A percentile compares a stretch with the other conserved stretches of the same genome.
phyloP scores from a whole-genome alignment of 192 early-diverging fungal genomes.

The Backusella parvicylindrica region DNA sequence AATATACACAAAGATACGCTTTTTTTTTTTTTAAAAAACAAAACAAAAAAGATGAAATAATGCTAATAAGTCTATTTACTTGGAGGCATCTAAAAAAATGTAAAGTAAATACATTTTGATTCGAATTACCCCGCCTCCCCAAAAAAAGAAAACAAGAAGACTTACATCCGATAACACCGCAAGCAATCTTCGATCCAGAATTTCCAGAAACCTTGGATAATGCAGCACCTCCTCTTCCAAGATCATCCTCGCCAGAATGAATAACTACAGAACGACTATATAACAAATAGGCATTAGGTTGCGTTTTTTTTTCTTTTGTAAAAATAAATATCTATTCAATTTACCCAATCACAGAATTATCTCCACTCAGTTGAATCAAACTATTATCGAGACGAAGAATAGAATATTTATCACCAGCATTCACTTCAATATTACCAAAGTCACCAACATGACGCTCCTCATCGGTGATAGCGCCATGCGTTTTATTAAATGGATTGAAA shows the following conservation, averaged over 20 bases:
- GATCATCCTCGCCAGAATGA: slow-evolving; percentile 82
- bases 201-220: slow-evolving; percentile 78
- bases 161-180: slow-evolving; percentile 83
- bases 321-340: not conserved
- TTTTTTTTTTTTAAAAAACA: not conserved
- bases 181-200: slow-evolving; percentile 79
- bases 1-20: not conserved
- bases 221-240: slow-evolving; percentile 70
- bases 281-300: no score
- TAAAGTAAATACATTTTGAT: not conserved
- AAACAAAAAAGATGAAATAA: no score
- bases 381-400: slow-evolving; percentile 50
- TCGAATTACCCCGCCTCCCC: no score
- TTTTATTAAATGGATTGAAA: slow-evolving; percentile 72
- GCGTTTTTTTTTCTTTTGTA: slow-evolving; percentile 34
- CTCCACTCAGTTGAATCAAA: slow-evolving; percentile 70
- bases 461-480: slow-evolving; percentile 69
- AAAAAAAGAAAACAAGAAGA: not conserved
- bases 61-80: not conserved
- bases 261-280: slow-evolving; percentile 78
- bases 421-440: slow-evolving; percentile 79
- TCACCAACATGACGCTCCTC: slow-evolving; percentile 79
- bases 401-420: slow-evolving; percentile 55
- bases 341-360: slow-evolving; percentile 72
- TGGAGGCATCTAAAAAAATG: not conserved